Base-by-base conservation (phyloP, 352 stramenopile genomes). In the Aphanomyces euteiches region DNA sequence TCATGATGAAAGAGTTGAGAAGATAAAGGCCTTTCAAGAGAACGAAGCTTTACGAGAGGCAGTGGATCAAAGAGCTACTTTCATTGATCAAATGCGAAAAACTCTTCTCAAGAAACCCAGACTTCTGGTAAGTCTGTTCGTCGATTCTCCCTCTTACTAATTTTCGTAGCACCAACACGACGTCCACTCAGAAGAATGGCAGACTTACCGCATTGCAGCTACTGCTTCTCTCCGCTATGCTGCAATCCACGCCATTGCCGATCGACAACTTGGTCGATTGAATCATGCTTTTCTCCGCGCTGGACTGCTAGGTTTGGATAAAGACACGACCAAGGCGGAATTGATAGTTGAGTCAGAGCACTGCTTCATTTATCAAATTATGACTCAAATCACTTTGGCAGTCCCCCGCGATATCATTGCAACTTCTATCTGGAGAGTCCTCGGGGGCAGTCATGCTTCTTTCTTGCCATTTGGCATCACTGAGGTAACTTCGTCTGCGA, bases 201-300 rank as follows among this genome's bases (percentile, higher is more conserved):
- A 48, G 8, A 2, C 41, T 28, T 67, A 67, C 59, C 12, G n/a
- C 15, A 12, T 67, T 13, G 39, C 59, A 5, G 59, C 59, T 10
- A 41, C 54, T 12, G 15, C 19, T 5, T 67, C 59, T 21, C 21
- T 67, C 15, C 59, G 59, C 3, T n/a, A 21, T 36, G 43, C 59
- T 10, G 59, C 59, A 8, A 67, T 67, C 43, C 59, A 67, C 28
- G 59, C 59, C 7, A 67, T 67, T 17, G 59, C 59, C 2, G 59
- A 67, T 45, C 59, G 59, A 19, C 59, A 67, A 15, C 43, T 37
- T 45, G 13, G 5, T 15, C 59, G 59, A 8, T 36, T 56, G 59
- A 41, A 21, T 5, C 5, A 19, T 19, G 43, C 59, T n/a, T 67
- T 56, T 36, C 8, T 41, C n/a, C 41, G 43, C 15, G 59, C 59